Base-by-base conservation (phyloP, 2,329 filamentous ascomycete species). In the Cladosporium colombiae region DNA sequence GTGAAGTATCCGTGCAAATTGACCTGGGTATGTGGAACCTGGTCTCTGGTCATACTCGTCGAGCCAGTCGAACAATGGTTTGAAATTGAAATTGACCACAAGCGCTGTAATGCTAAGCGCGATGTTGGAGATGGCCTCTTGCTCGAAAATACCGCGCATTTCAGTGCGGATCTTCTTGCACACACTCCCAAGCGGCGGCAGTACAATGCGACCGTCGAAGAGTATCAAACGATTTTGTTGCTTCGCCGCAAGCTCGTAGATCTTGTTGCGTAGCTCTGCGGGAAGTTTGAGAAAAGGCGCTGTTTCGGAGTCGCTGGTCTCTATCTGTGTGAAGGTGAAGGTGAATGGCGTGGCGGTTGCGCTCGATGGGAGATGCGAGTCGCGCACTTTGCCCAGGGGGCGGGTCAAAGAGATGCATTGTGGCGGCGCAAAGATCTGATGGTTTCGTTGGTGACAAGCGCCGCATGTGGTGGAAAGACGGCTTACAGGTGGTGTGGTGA, bases 221-320 rank as follows among this genome's bases (percentile, higher is more conserved):
- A 53, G 8, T 7, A 16, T n/a, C 14, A 21, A 8, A n/a, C 3
- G 2, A 2, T 21, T 5, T 4, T 53, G 50, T 10, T 66, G 52
- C n/a, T 44, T 23, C 16, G 68, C 70, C 21, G 68, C 67, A 37
- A 69, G 65, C 3, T 68, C 65, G 67, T 75, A 75, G 55, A 76
- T 71, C 1, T 66, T 55, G 46, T 74, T 75, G 31, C 74, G 71
- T 2, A 76, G 52, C 58, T 76, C 74, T 10, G 72, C 68, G 1
- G 74, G 74, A 1, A 76, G 67, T 59, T 68, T 68, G 67, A 74
- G 74, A 69, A 76, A 75, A 18, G 66, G 18, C 21, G 53, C 27
- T 53, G 50, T 27, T 18, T 33, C 16, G 16, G 50, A 31, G 8
- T 53, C 25, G 6, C 23, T 13, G 27, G 50, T n/a, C 25, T 31